Conservation (phyloP, 176 grass and related monocot genomes). For the barley (Hordeum vulgare) region MorexV3_pseudomolecules_assembly NC_058524.1:139234472-139234971, state of each 20-base stretch:
- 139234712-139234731: background rate
- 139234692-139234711: conserved; percentile 39
- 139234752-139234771: background rate
- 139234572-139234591: conserved; percentile 81
- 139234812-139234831: background rate
- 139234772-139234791: background rate
- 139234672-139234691: conserved; percentile 86
- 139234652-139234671: conserved; percentile 86
- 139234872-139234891: conserved; percentile 1
- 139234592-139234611: conserved; percentile 72
- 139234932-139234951: background rate
- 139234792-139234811: conserved; percentile 5
- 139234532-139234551: conserved; percentile 9
- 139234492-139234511: background rate
- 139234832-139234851: background rate
- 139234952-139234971: conserved; percentile 12
- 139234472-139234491: background rate
- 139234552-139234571: conserved; percentile 57
- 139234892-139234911: background rate
- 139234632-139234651: conserved; percentile 55
- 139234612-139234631: conserved; percentile 67
- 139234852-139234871: background rate
- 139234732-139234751: background rate
- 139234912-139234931: background rate
- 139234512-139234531: background rate